Conservation (phyloP, 257 asterid species). For the Solanum medicagineum region DNA sequence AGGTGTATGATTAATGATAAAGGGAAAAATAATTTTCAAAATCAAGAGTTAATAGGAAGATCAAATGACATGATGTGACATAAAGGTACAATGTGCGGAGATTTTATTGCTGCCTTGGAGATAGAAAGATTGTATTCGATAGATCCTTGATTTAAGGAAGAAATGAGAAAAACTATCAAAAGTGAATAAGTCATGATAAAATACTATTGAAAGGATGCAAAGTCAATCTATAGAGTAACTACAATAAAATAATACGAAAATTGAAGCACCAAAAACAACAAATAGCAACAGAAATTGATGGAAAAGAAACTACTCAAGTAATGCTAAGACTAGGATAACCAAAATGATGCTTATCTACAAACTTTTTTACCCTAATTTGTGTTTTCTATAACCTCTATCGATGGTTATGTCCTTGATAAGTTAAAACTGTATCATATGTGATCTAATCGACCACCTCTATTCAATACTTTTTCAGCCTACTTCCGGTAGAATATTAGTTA, state of each 20-base stretch:
- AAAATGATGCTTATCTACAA: neutral
- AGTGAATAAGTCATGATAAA: neutral
- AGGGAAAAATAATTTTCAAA: neutral
- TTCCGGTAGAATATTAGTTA: neutral
- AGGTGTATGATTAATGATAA: neutral
- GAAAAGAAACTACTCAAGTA: neutral
- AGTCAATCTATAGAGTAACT: neutral
- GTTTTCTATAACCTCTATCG: neutral
- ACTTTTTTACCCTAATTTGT: neutral
- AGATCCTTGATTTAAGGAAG: neutral
- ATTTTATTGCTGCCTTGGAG: neutral
- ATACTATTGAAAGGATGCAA: neutral
- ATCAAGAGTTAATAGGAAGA: neutral
- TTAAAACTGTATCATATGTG: fast-evolving
- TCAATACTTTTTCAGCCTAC: too few relatives aligned
- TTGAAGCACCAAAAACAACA: neutral
- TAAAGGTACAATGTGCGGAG: neutral
- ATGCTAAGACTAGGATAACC: neutral
- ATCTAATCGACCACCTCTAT: neutral
- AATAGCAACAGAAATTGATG: too few relatives aligned
- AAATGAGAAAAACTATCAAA: neutral
- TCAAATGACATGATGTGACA: neutral
- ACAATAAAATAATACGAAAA: neutral
- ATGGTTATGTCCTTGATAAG: neutral
- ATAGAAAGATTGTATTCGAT: neutral